Evolutionary conservation across 106 monocot genomes (phyloP), one percentile per base, ranked within the genome.

Genomic region (Phalaenopsis equestris): DNA sequence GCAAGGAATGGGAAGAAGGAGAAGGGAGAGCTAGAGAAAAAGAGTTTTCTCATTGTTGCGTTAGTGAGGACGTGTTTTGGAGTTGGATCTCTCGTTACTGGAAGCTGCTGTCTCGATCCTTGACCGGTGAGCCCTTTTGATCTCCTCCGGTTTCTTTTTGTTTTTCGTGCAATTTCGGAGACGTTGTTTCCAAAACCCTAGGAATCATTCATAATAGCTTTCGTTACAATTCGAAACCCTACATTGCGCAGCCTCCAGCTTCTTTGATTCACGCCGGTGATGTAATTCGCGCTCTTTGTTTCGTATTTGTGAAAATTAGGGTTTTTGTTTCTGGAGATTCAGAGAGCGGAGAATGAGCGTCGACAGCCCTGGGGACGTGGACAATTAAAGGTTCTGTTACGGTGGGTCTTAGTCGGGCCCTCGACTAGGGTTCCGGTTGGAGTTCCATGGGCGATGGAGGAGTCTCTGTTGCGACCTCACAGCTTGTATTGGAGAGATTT

Each of bases 371-470:
- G 41, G 77, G 68, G 67, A 75, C 52, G 49, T 6, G 82, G 74
- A 36, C 39, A 67, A 57, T 16, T 57, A 55, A 73, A 79, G 15
- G 83, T 58, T 79, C 52, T 43, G 55, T 48, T 49, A 49, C 49
- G 76, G 46, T 46, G 8, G 49, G 70, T 23, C 56, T 17, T 37
- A 45, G 37, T 24, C 18, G 52, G 72, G 49, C 52, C 48, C 52
- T 75, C 57, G 23, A 41, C 57, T 57, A 67, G 75, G 75, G 15
- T 81, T 46, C 30, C 42, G 75, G 61, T 46, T 81, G 21, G 67
- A 55, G 23, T 78, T 83, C 73, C 83, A 83, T 83, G 83, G 83
- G 83, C 83, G 79, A 79, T 78, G 83, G 78, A 78, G 83, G 83
- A 79, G 83, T 83, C 37, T 79, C 83, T 10, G 55, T 83, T 56